Base-by-base conservation (phyloP, 1,139 yeast species). In the Hansenula anomala region DNA sequence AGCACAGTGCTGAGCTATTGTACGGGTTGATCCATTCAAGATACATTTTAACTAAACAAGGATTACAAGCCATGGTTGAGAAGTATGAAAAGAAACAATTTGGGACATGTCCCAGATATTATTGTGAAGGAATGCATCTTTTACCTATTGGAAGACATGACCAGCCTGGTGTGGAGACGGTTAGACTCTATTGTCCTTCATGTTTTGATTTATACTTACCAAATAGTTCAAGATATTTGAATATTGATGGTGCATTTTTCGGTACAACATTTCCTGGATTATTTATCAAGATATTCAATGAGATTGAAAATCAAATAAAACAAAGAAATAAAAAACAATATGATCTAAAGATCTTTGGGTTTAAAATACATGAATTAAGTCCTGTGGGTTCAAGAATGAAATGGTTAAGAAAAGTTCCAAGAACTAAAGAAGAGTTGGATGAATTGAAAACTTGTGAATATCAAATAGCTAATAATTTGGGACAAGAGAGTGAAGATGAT, bases 211-310 rank as follows among this genome's bases (percentile, higher is more conserved):
- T 90, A 33, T 92, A 92, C 61, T 66, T 88, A 41, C 97, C 97
- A 2, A 80, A 83, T 44, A 81, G 89, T 44, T 80, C 94, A 17
- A 71, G 96, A 46, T 90, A 86, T 61, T 67, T 86, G 46, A 86
- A 86, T 56, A 78, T 92, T 36, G 98, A 92, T 60, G 98, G 98
- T 5, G 96, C 97, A 1, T 92, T 83, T 55, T 92, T 94, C 66
- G 98, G 98, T 8, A 88, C 97, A 1, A 82, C 95, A 24, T 92
- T 92, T 64, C 95, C 96, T 0, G 97, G 96, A 3, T 73, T 92
- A 48, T 84, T 92, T 53, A 78, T 92, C 41, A 86, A 88, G 58
- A 85, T 88, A 73, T 89, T 82, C 64, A 90, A 95, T 7, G 97
- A 88, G 49, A 77, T 90, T 40, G 85, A 80, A 46, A 62, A 64